Percentiles rank a stretch among this genome's conserved stretches.
Evolutionary conservation across 805 yeast species (phyloP).

Genomic region (Candida alai): DNA sequence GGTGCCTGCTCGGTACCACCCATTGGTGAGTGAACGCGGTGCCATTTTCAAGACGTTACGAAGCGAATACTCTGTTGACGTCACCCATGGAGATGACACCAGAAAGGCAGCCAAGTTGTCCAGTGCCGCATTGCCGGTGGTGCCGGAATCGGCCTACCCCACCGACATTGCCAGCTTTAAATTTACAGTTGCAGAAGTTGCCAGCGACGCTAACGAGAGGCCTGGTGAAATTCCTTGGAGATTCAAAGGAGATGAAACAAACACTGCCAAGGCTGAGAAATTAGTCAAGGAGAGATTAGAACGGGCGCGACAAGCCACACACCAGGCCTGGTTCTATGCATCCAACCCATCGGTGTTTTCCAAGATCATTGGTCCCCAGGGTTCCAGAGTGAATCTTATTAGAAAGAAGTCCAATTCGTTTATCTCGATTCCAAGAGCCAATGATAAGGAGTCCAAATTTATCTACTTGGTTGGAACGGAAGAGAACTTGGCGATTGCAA

Average conservation of each 20-base stretch:
- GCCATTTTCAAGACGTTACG: conserved; percentile 53
- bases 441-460: conserved; percentile 49
- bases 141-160: conserved; percentile 46
- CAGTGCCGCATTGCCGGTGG: conserved; percentile 38
- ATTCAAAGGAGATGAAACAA: conserved; percentile 50
- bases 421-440: conserved; percentile 59
- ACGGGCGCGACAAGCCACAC: conserved; percentile 41
- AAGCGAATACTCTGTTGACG: conserved; percentile 50
- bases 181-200: conserved; percentile 41
- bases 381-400: conserved; percentile 58
- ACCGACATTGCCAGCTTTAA: conserved; percentile 33
- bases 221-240: conserved; percentile 57
- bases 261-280: conserved; percentile 50
- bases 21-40: conserved; percentile 65
- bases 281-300: conserved; percentile 48
- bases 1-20: conserved; percentile 56
- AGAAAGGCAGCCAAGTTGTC: conserved; percentile 51
- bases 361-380: conserved; percentile 73
- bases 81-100: conserved; percentile 52
- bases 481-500: conserved; percentile 43
- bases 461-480: conserved; percentile 59
- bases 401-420: conserved; percentile 56
- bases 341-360: conserved; percentile 51
- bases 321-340: conserved; percentile 61
- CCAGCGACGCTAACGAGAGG: conserved; percentile 16